phyloP scores from a whole-genome alignment of 805 yeast species.

The Saccharomycopsis oosterbeekiorum region DNA sequence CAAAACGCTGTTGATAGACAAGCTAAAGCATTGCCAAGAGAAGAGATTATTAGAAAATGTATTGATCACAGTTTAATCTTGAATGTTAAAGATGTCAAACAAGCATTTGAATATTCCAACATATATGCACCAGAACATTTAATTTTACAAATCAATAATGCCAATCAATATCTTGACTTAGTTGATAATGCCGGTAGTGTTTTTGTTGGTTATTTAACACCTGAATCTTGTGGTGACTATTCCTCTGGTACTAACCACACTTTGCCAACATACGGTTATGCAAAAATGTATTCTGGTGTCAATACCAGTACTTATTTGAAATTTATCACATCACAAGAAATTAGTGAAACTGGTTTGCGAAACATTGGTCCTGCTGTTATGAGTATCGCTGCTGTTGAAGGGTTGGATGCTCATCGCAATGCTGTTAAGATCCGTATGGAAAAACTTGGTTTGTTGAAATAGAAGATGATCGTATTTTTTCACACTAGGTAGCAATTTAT shows the following conservation, averaged over 20 bases:
- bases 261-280: slow-evolving; percentile 96
- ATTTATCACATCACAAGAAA: slow-evolving; percentile 88
- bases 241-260: slow-evolving; percentile 98
- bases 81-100: slow-evolving; percentile 54
- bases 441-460: slow-evolving; percentile 44
- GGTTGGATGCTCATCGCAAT: slow-evolving; percentile 93
- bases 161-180: slow-evolving; percentile 55
- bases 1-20: slow-evolving; percentile 80
- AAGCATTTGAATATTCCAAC: slow-evolving; percentile 83
- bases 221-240: slow-evolving; percentile 98
- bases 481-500: background rate
- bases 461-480: background rate
- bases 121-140: slow-evolving; percentile 96
- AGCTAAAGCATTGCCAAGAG: slow-evolving; percentile 79
- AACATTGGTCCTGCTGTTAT: slow-evolving; percentile 94
- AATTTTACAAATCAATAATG: slow-evolving; percentile 80
- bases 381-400: slow-evolving; percentile 93
- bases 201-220: slow-evolving; percentile 92
- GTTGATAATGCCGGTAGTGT: slow-evolving; percentile 94
- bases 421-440: slow-evolving; percentile 94
- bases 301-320: slow-evolving; percentile 94
- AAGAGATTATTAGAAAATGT: slow-evolving; percentile 84
- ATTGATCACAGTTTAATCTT: slow-evolving; percentile 85
- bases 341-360: slow-evolving; percentile 73
- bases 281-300: slow-evolving; percentile 94